phyloP scores from a whole-genome alignment of 2,329 filamentous ascomycete species.

The Pseudocercospora macadamiae region DNA sequence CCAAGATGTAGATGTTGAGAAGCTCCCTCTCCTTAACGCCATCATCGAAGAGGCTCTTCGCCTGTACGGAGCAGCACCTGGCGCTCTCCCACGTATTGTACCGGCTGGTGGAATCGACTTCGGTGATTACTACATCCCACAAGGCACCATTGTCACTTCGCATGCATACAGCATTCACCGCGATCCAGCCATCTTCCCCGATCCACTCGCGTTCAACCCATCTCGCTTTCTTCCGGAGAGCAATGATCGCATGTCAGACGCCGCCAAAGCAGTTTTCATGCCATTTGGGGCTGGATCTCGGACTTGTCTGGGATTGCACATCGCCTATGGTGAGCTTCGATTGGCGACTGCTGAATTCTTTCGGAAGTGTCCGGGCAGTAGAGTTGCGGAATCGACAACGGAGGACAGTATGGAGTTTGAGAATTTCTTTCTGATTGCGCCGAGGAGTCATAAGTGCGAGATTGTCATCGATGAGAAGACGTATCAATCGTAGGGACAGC shows the following conservation, averaged over 20 bases:
- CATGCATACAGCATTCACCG: conserved; percentile 36
- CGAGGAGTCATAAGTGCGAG: conserved; percentile 34
- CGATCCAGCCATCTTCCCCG: conserved; percentile 28
- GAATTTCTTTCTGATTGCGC: conserved; percentile 39
- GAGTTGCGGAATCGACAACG: conserved; percentile 29
- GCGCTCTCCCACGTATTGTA: conserved; percentile 32
- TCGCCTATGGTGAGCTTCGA: conserved; percentile 37
- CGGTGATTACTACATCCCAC: conserved; percentile 30
- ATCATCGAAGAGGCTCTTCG: conserved; percentile 37
- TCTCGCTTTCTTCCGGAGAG: conserved; percentile 25
- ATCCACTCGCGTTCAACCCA: conserved; percentile 34
- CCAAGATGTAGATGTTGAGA: conserved; percentile 29
- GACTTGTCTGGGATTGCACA: conserved; percentile 36
- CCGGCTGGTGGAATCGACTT: conserved; percentile 32
- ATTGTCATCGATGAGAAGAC: conserved; percentile 22
- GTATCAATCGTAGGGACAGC: too few relatives aligned
- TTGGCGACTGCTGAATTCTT: conserved; percentile 35
- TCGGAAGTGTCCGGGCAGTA: conserved; percentile 25
- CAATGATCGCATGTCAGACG: conserved; percentile 19
- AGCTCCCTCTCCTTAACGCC: conserved; percentile 30
- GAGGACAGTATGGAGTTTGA: conserved; percentile 35
- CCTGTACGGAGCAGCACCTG: conserved; percentile 38
- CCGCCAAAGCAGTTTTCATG: conserved; percentile 30
- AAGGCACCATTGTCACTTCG: conserved; percentile 30
- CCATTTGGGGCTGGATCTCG: conserved; percentile 36